Evolutionary conservation across 331 rosid genomes (phyloP), one percentile per base, ranked within the genome.

Genomic region (Quercus phellos): DNA sequence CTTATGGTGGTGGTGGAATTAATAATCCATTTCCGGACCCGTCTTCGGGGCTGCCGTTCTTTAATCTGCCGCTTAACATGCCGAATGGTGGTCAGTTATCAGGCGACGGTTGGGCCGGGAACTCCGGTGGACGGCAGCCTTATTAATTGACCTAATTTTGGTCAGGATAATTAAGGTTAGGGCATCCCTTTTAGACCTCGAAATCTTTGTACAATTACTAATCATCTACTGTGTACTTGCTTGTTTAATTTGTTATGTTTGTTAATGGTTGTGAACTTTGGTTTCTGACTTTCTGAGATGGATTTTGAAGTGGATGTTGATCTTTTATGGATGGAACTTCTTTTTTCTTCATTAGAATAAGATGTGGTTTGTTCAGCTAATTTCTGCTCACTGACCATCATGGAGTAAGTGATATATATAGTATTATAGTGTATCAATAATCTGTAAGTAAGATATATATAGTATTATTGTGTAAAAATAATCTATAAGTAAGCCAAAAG

Each of bases 11-110:
- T 1, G 74, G 42, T 14, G 89, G 85, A n/a, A 84, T 67, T 18
- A 85, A 60, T 56, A 86, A 82, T 79, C 88, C 86, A 8, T 92
- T 92, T 59, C 87, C 93, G 0, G 97, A 89, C 66, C 90, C 90
- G 0, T 92, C 98, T 42, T 79, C 89, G 0, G 95, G 97, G 56
- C 87, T 94, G 11, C 97, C 95, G 1, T 94, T 94, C 89, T 89
- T 89, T 81, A 92, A 92, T 76, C 80, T 94, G 43, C 98, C 98
- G 9, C 27, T 89, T 56, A 89, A 84, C 75, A 93, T 88, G 93
- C 80, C 92, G 27, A 66, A 66, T 34, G 51, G 71, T 79, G 51
- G 27, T 79, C 96, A 92, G 76, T 76, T 94, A 29, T 86, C 91
- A 6, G 87, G 79, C 27, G 93, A 94, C 67, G 89, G 90, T 26